Conservation (phyloP, 208 protist genomes). For the Acanthamoeba triangularis region DNA sequence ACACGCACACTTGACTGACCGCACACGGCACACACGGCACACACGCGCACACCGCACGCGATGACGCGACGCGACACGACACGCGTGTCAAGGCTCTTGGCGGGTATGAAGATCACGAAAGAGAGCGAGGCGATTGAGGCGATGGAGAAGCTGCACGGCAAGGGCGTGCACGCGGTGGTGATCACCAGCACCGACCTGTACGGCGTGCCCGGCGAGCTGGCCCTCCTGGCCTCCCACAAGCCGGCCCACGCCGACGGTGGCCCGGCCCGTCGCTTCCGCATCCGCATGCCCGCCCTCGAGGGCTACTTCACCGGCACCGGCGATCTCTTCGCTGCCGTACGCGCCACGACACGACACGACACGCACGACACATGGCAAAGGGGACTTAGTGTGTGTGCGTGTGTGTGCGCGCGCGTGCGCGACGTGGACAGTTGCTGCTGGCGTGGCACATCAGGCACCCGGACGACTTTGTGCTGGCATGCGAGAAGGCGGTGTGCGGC, state of each 20-base stretch:
- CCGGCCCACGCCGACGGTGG: not conserved
- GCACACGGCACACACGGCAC: too few species aligned
- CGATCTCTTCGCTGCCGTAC: slow-evolving; percentile 85
- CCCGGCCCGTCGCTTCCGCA: slow-evolving; percentile 72
- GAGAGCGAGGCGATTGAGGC: slow-evolving; percentile 62
- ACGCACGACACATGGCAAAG: too few species aligned
- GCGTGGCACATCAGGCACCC: slow-evolving; percentile 30
- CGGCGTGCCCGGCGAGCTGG: slow-evolving; percentile 51
- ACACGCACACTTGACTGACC: not conserved
- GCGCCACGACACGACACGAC: not conserved
- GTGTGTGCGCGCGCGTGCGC: too few species aligned
- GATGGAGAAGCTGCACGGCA: slow-evolving; percentile 77
- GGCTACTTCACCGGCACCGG: slow-evolving; percentile 89
- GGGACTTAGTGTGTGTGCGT: too few species aligned
- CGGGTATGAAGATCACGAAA: slow-evolving; percentile 74
- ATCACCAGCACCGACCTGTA: slow-evolving; percentile 77
- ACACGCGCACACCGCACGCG: too few species aligned
- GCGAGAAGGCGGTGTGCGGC: slow-evolving; percentile 74
- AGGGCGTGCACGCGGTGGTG: slow-evolving; percentile 78
- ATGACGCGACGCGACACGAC: too few species aligned
- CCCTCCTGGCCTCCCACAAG: slow-evolving; percentile 9
- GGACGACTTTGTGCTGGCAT: slow-evolving; percentile 67
- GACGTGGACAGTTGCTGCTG: slow-evolving; percentile 55
- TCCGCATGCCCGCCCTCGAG: slow-evolving; percentile 80
- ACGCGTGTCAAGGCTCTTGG: slow-evolving; percentile 73